Evolutionary conservation across 2,329 filamentous ascomycete genomes (phyloP).

Genomic region (Colletotrichum spaethianum): DNA sequence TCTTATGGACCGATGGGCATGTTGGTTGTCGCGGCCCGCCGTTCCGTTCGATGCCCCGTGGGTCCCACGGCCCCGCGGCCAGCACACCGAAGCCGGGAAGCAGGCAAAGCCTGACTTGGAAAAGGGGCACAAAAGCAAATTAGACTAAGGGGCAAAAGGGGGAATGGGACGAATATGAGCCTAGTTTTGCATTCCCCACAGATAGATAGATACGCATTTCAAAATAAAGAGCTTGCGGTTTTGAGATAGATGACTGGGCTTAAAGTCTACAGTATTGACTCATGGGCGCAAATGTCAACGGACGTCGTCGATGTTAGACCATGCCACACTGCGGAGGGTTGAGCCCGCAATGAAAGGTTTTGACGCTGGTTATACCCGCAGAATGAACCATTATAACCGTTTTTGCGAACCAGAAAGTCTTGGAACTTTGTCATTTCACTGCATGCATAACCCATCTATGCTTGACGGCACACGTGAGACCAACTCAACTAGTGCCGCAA

Average conservation of each 20-base stretch:
- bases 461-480: not conserved
- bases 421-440: not conserved
- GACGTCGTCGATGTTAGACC: not conserved
- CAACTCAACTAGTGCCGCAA: conserved; percentile 18
- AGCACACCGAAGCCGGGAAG: not conserved
- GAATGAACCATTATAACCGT: not conserved
- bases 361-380: not conserved
- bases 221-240: not conserved
- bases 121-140: conserved; percentile 17
- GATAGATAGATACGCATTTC: not conserved
- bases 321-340: not conserved
- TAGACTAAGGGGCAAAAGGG: conserved; percentile 12
- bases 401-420: not conserved
- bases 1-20: conserved; percentile 14
- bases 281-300: not conserved
- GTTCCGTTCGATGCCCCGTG: conserved; percentile 20
- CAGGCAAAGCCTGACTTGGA: conserved; percentile 21
- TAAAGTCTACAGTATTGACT: not conserved
- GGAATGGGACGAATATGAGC: not conserved
- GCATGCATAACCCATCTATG: not conserved
- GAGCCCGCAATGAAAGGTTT: not conserved
- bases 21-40: conserved; percentile 8
- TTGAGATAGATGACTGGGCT: not conserved
- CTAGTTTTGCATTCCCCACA: not conserved
- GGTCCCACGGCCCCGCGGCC: conserved; percentile 4